Evolutionary conservation across 2,329 filamentous ascomycete genomes (phyloP), one percentile per base, ranked within the genome.

Genomic region (Diaporthe destruens): DNA sequence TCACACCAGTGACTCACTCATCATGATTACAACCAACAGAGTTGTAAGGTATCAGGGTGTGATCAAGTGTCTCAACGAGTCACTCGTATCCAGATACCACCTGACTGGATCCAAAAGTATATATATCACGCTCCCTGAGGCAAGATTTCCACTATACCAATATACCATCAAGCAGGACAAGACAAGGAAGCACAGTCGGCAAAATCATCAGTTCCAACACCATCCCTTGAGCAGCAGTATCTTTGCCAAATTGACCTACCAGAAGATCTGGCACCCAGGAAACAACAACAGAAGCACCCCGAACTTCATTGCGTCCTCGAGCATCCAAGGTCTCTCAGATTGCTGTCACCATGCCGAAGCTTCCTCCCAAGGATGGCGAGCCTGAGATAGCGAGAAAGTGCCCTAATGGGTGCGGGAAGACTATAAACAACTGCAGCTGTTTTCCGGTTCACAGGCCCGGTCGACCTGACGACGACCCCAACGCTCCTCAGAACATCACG

Each of bases 381-480:
- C 44, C 44, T 3, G 44, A 49, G 44, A 1, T 6, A 4, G 2
- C 20, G 18, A 49, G 44, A n/a, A 7, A 2, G 1, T 49, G 44
- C 18, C 1, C 0, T 0, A 7, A 20, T 8, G 6, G 6, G n/a
- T 47, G 44, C 18, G 18, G 44, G 44, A 0, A 49, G 6, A 18
- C n/a, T 20, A 49, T n/a, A 16, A 20, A 49, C 7, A 20, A n/a
- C 44, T 49, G 44, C 4, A 0, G 1, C 2, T 49, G 44, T 49
- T 0, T 0, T 9, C 3, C 4, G 3, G 18, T n/a, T 2, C 0
- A n/a, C 44, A 7, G 1, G 16, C 44, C 44, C 44, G 44, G 44
- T 3, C 44, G 20, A 18, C 44, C 18, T 49, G 44, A 49, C 44
- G n/a, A 6, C 20, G 44, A 49, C 44, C 18, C 20, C 44, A 49